A percentile compares a stretch with the other conserved stretches of the same genome.
phyloP scores from a whole-genome alignment of 306 rosid genomes.

The Prunus mume region DNA sequence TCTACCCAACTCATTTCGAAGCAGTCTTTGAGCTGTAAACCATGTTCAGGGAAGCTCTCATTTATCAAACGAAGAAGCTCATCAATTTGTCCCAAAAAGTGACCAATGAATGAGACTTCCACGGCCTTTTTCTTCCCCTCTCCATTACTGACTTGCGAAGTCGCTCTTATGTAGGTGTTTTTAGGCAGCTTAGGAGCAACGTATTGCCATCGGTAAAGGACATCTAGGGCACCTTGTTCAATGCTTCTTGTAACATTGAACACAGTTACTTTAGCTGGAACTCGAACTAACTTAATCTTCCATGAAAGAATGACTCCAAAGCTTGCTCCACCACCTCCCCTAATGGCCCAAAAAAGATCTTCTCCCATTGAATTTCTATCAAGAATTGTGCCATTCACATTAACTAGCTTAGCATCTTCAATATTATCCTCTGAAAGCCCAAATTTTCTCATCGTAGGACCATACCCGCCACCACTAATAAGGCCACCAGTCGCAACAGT shows the following conservation, averaged over 20 bases:
- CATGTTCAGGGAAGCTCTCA: neutral
- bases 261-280: conserved; percentile 26
- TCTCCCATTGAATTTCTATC: conserved; percentile 37
- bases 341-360: conserved; percentile 45
- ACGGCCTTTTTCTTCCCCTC: neutral
- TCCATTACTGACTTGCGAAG: neutral
- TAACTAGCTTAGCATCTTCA: conserved; percentile 26
- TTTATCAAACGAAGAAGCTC: neutral
- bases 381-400: conserved; percentile 23
- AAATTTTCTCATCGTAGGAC: conserved; percentile 32
- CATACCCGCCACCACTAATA: conserved; percentile 37
- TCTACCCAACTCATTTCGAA: conserved; percentile 20
- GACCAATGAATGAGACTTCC: conserved; percentile 2
- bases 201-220: conserved; percentile 18
- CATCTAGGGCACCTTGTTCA: conserved; percentile 15
- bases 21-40: conserved; percentile 5
- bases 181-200: conserved; percentile 21
- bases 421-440: conserved; percentile 31
- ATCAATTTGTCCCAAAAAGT: neutral
- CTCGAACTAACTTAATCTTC: conserved; percentile 21
- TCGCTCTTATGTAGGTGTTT: conserved; percentile 17
- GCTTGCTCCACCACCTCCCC: conserved; percentile 41
- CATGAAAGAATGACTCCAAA: conserved; percentile 38
- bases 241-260: conserved; percentile 6
- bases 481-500: conserved; percentile 29